These are phyloP conservation scores for Anisodus tanguticus DNA, from an alignment of 257 asterid species.

Conservation along the genomic window DNA sequence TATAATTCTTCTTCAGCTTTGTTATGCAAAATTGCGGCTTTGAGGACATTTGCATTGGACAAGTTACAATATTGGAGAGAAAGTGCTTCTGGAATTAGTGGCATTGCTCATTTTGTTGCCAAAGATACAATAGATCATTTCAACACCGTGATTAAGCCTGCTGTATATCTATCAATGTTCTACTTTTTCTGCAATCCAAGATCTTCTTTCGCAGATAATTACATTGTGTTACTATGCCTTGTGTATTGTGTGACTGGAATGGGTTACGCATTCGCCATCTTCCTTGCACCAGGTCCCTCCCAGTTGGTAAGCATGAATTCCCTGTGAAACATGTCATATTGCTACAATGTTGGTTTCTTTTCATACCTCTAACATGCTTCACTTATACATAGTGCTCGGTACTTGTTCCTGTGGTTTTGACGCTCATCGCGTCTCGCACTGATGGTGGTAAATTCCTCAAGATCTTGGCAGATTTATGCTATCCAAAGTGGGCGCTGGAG, in stretches of 20 bases:
- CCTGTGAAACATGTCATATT: slow-evolving; percentile 2
- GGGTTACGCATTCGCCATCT: slow-evolving; percentile 81
- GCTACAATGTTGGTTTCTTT: slow-evolving; percentile 16
- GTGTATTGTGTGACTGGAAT: slow-evolving; percentile 93
- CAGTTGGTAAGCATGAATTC: slow-evolving; percentile 67
- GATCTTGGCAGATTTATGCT: slow-evolving; percentile 60
- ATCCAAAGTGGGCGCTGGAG: slow-evolving; percentile 94
- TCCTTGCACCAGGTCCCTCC: slow-evolving; percentile 92
- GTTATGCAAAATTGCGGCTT: slow-evolving; percentile 86
- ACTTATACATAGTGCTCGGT: slow-evolving; percentile 66
- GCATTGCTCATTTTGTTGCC: slow-evolving; percentile 86
- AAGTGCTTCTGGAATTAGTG: slow-evolving; percentile 90
- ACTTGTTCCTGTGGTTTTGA: slow-evolving; percentile 86
- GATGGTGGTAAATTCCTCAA: slow-evolving; percentile 50
- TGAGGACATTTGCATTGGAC: slow-evolving; percentile 89
- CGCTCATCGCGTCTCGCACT: slow-evolving; percentile 75
- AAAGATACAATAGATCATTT: slow-evolving; percentile 89
- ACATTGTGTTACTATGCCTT: slow-evolving; percentile 78
- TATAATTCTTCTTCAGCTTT: slow-evolving; percentile 67
- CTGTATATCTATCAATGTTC: slow-evolving; percentile 89
- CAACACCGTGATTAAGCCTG: slow-evolving; percentile 81
- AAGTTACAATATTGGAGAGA: slow-evolving; percentile 91
- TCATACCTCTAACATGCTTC: slow-evolving; percentile 6
- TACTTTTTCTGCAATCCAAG: slow-evolving; percentile 92
- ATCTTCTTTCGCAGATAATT: slow-evolving; percentile 75